These are phyloP conservation scores for Pichia norvegensis DNA, from an alignment of 1,139 yeast species.

Conservation along the genomic window DNA sequence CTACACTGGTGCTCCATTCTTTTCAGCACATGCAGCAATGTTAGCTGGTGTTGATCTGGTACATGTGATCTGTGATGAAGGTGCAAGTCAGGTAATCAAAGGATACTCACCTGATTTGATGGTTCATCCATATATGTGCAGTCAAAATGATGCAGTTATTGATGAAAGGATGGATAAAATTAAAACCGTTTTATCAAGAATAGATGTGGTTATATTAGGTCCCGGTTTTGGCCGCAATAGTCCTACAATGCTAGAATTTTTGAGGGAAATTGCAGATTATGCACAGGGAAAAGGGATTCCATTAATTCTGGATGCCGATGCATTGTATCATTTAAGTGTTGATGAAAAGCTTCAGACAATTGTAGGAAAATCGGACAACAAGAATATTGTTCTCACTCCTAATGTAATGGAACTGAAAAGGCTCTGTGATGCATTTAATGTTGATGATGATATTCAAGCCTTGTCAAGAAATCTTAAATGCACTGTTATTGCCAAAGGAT, in stretches of 20 bases:
- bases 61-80: conserved; percentile 74
- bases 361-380: conserved; percentile 40
- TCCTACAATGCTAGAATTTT: conserved; percentile 52
- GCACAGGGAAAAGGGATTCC: conserved; percentile 36
- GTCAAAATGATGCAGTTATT: conserved; percentile 14
- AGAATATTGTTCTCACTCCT: conserved; percentile 72
- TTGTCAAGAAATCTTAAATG: conserved; percentile 55
- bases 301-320: conserved; percentile 84
- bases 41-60: conserved; percentile 82
- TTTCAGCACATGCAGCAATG: conserved; percentile 79
- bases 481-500: conserved; percentile 67
- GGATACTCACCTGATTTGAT: conserved; percentile 85
- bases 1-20: conserved; percentile 94
- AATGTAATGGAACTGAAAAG: conserved; percentile 80
- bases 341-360: conserved; percentile 34
- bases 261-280: conserved; percentile 45
- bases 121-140: conserved; percentile 84
- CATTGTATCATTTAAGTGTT: conserved; percentile 41
- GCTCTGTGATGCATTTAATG: conserved; percentile 39
- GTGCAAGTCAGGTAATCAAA: conserved; percentile 77
- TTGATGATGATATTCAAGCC: conserved; percentile 5
- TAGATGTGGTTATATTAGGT: conserved; percentile 81
- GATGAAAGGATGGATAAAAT: conserved; percentile 49
- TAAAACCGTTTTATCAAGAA: conserved; percentile 45
- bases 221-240: conserved; percentile 88